A percentile compares a stretch with the other conserved stretches of the same genome.
Evolutionary conservation across 495 filamentous ascomycete species (phyloP).

Genomic region (Lentithecium fluviatile): DNA sequence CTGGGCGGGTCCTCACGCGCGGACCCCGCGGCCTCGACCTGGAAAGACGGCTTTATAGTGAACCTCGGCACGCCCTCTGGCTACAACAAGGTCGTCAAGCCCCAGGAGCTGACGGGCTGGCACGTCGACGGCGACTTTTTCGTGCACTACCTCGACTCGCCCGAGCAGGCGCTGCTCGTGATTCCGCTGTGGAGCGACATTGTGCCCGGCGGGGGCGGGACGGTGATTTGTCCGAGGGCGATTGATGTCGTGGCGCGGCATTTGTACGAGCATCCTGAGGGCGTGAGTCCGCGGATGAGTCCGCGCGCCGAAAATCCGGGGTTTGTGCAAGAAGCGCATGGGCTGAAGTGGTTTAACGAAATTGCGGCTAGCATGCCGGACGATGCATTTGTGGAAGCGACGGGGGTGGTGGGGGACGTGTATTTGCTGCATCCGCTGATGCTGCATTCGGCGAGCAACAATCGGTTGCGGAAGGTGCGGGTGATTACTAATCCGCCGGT

Average conservation of each 20-base stretch:
- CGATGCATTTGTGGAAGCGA: conserved; percentile 63
- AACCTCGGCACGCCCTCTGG: conserved; percentile 64
- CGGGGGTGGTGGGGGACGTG: conserved; percentile 64
- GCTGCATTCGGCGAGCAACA: conserved; percentile 65
- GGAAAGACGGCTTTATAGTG: conserved; percentile 71
- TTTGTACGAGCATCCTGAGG: conserved; percentile 65
- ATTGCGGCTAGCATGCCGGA: conserved; percentile 47
- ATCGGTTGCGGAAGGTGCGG: conserved; percentile 57
- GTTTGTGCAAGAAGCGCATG: conserved; percentile 39
- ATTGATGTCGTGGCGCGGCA: conserved; percentile 59
- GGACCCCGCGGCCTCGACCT: conserved; percentile 49
- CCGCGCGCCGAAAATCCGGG: conserved; percentile 50
- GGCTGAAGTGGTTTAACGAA: conserved; percentile 55
- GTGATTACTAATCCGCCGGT: conserved; percentile 76
- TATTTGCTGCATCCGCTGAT: conserved; percentile 72
- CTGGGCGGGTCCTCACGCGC: conserved; percentile 65
- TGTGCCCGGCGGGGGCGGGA: conserved; percentile 61
- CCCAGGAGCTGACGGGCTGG: conserved; percentile 58
- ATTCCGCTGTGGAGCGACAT: conserved; percentile 71
- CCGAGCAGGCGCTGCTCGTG: conserved; percentile 69
- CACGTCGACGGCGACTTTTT: conserved; percentile 80
- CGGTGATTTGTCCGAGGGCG: conserved; percentile 61
- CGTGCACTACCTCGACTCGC: conserved; percentile 70
- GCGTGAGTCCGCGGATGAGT: conserved; percentile 65
- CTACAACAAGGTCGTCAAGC: conserved; percentile 51